Conservation (phyloP, 2,329 filamentous ascomycete species). For the Penicillium crustosum region DNA sequence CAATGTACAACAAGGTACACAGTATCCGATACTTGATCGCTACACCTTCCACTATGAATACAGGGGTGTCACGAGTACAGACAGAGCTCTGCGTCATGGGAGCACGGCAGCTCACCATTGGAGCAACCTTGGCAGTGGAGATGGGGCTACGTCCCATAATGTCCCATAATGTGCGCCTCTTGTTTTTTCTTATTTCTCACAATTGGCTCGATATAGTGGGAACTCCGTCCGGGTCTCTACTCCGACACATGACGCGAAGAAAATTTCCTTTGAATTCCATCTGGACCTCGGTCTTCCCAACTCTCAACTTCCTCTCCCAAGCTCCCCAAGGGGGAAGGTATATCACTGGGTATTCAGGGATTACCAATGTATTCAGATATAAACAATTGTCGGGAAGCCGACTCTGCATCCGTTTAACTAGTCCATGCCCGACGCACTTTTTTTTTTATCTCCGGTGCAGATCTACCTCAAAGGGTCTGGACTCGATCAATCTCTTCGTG, state of each 20-base stretch:
- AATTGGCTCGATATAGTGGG: too few species aligned
- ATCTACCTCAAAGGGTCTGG: conserved; percentile 5
- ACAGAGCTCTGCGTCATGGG: conserved; percentile 23
- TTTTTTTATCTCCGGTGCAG: not conserved
- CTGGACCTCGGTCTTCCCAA: too few species aligned
- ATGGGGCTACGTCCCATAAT: not conserved
- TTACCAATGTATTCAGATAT: too few species aligned
- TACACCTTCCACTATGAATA: conserved; percentile 21
- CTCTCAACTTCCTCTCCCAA: too few species aligned
- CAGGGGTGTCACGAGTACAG: conserved; percentile 6
- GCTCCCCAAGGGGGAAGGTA: too few species aligned
- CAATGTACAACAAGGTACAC: not conserved
- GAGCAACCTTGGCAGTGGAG: conserved; percentile 25
- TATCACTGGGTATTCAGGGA: too few species aligned
- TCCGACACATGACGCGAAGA: conserved; percentile 36
- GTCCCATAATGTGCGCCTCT: not conserved
- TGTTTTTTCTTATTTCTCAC: not conserved
- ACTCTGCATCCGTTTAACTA: too few species aligned
- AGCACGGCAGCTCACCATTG: conserved; percentile 15
- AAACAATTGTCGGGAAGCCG: too few species aligned
- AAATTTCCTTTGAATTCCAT: conserved; percentile 14
- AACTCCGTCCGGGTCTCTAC: conserved; percentile 15
- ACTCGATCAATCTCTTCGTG: conserved; percentile 12
- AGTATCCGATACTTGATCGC: conserved; percentile 14
- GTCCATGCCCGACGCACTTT: too few species aligned